Evolutionary conservation across 2,329 filamentous ascomycete genomes (phyloP), one percentile per base, ranked within the genome.

Genomic region (Colletotrichum agaves): DNA sequence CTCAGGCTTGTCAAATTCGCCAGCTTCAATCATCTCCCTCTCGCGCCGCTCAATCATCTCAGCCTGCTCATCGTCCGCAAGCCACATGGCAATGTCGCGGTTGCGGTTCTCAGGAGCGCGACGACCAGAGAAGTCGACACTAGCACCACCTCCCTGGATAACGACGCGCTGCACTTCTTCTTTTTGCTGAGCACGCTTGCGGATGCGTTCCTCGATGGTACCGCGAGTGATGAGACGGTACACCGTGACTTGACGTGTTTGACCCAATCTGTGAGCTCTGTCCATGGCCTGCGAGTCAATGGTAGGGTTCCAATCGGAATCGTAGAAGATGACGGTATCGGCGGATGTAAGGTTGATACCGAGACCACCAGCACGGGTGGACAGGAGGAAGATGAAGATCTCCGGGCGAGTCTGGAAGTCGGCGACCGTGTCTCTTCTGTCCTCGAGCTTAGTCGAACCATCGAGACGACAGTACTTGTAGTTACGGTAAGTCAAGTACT

Each of bases 241-340:
- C 11, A 99, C 96, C 0, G 94, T 98, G 65, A 99, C 96, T 80
- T 99, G 96, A 72, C 89, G 89, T 2, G 95, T 98, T 80, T 99
- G 95, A 56, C 96, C 96, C 39, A 99, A 88, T 87, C 96, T 93
- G 88, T 99, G 96, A 12, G 96, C 96, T 79, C 96, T 92, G 80
- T 99, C 96, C 96, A 98, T 98, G 80, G 96, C 96, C 79, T 99
- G 96, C 60, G 93, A 97, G 78, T 99, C 96, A 75, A 98, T 98
- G 3, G 96, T 98, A 0, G 96, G 96, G 78, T 99, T 99, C 96
- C 96, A 99, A 79, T 99, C 96, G 11, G 93, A 97, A 78, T 99
- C 96, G 85, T 99, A 99, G 83, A 99, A 99, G 80, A 99, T 98
- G 81, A 99, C 96, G 0, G 96, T 99, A 78, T 99, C 96, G 19